phyloP scores from a whole-genome alignment of 1,139 yeast species.

The Taphrina pruni region DNA sequence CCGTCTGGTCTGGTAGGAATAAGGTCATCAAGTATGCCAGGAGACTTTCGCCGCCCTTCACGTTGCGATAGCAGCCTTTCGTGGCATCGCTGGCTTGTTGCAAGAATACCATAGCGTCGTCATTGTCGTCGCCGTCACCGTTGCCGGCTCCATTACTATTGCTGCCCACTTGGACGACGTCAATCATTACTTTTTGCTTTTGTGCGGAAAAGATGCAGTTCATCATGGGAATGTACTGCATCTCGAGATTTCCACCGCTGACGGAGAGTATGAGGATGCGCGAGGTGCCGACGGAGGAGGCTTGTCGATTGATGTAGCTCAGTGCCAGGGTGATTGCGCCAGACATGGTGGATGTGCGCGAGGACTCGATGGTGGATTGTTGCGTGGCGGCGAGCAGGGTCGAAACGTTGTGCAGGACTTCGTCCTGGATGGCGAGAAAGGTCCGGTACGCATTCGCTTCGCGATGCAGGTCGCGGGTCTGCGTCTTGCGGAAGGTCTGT shows the following conservation, averaged over 20 bases:
- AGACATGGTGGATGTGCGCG: constrained; percentile 61
- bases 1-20: constrained; percentile 79
- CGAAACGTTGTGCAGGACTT: constrained; percentile 68
- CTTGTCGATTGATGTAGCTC: constrained; percentile 70
- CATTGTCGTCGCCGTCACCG: too few species aligned
- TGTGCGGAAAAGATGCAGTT: constrained; percentile 96
- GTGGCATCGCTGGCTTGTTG: constrained; percentile 98
- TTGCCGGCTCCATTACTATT: too few species aligned
- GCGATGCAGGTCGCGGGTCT: constrained; percentile 41
- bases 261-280: constrained; percentile 71
- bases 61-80: constrained; percentile 78
- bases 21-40: constrained; percentile 53
- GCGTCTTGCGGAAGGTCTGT: constrained; percentile 35
- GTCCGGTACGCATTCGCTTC: constrained; percentile 72
- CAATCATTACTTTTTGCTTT: constrained; percentile 85
- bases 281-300: constrained; percentile 66
- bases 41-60: constrained; percentile 57
- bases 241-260: constrained; percentile 69
- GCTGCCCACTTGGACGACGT: constrained; percentile 81
- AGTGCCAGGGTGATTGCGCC: constrained; percentile 83
- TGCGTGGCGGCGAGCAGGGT: constrained; percentile 55
- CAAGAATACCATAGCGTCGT: constrained; percentile 70
- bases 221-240: constrained; percentile 92
- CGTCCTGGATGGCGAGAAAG: constrained; percentile 79
- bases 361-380: constrained; percentile 47